phyloP scores from a whole-genome alignment of 1,284 basidiomycete genomes.

The Cutaneotrichosporon sp. region DNA sequence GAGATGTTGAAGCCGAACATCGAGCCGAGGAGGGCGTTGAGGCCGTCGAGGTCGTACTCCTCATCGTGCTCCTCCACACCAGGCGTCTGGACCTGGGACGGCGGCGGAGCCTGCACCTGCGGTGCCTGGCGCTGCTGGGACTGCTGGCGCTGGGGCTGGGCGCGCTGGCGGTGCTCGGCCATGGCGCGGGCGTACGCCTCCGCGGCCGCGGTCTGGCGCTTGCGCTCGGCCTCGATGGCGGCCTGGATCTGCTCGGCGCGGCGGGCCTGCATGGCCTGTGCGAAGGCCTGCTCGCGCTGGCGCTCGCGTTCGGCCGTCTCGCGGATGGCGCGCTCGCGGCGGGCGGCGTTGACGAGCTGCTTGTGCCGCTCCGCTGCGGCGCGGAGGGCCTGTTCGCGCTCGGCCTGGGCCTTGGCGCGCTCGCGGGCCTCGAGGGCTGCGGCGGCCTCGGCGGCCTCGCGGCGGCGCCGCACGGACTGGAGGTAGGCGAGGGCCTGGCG shows the following conservation, averaged over 20 bases:
- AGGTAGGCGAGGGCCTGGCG: constrained; percentile 41
- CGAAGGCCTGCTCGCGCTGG: constrained; percentile 12
- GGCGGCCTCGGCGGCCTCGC: constrained; percentile 30
- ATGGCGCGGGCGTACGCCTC: constrained; percentile 15
- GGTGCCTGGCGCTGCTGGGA: neutral
- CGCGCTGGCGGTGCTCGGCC: constrained; percentile 3
- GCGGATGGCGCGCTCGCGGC: constrained; percentile 16
- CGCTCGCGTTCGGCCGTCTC: constrained; percentile 17
- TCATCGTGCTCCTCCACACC: constrained; percentile 4
- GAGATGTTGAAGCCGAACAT: constrained; percentile 38
- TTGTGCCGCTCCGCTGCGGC: constrained; percentile 17
- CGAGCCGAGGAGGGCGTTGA: constrained; percentile 33
- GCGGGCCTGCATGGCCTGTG: constrained; percentile 11
- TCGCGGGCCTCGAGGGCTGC: constrained; percentile 23
- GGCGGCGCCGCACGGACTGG: constrained; percentile 34
- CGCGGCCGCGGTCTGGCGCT: constrained; percentile 20
- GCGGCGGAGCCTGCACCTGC: constrained; percentile 3
- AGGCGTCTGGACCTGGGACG: neutral
- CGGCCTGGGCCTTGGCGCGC: constrained; percentile 9
- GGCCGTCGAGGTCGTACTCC: constrained; percentile 21
- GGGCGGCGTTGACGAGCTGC: constrained; percentile 8
- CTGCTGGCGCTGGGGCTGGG: no score
- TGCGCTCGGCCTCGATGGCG: constrained; percentile 11
- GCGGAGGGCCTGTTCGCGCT: constrained; percentile 17
- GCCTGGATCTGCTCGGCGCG: constrained; percentile 8